These are phyloP conservation scores for Trichosanthes cucumerina DNA, from an alignment of 306 rosid species.

Conservation along the genomic window DNA sequence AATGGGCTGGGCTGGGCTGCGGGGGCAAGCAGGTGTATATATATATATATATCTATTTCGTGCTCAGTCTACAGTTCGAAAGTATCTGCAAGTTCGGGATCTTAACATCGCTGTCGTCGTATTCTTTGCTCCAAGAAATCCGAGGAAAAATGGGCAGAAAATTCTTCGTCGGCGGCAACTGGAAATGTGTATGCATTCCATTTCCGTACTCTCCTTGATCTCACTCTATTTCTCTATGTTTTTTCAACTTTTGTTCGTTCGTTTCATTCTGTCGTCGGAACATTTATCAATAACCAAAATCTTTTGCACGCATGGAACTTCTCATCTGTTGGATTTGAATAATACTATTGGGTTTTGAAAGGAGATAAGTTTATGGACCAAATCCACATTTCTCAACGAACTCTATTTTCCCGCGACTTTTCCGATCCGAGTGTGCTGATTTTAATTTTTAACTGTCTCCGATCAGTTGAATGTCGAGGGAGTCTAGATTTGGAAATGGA, in stretches of 20 bases:
- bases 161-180: conserved; percentile 83
- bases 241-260: neutral
- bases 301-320: neutral
- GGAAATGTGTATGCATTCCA: conserved; percentile 67
- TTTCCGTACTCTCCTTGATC: neutral
- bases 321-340: neutral
- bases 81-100: neutral
- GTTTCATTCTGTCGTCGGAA: neutral
- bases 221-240: neutral
- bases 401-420: neutral
- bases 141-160: conserved; percentile 39
- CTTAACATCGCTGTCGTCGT: neutral
- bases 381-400: neutral
- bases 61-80: neutral
- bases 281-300: neutral
- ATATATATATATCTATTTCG: neutral
- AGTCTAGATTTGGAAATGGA: neutral
- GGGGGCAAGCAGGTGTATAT: neutral
- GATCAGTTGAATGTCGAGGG: neutral
- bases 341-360: neutral
- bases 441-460: neutral
- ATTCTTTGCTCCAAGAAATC: neutral
- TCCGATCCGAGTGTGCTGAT: neutral
- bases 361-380: neutral
- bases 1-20: neutral